Conservation (phyloP, 1,139 yeast species). For the Taphrina wiesneri region DNA sequence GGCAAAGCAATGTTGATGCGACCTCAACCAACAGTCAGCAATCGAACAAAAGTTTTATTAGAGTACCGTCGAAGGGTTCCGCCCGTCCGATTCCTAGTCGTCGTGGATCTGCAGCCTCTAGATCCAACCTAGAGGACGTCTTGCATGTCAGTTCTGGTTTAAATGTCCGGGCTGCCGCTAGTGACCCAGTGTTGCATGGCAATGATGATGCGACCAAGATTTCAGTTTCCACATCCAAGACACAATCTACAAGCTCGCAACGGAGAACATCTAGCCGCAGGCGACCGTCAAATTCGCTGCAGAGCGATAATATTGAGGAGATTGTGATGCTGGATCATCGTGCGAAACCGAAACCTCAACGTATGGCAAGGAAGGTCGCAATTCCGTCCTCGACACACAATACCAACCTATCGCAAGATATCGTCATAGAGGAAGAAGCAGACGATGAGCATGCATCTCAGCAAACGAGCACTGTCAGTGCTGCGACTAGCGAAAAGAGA, state of each 20-base stretch:
- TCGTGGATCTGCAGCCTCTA: not conserved
- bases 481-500: too few species aligned
- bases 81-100: not conserved
- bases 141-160: not conserved
- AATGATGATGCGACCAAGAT: too few species aligned
- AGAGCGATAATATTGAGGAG: not conserved
- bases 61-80: not conserved
- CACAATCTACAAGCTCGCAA: not conserved
- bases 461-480: not conserved
- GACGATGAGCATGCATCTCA: not conserved
- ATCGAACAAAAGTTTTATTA: not conserved
- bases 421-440: not conserved
- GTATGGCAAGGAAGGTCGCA: not conserved
- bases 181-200: too few species aligned
- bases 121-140: not conserved
- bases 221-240: not conserved
- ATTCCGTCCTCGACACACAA: not conserved
- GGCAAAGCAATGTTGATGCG: not conserved
- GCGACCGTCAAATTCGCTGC: not conserved
- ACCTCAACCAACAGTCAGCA: not conserved
- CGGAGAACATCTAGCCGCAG: conserved; percentile 8
- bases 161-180: not conserved
- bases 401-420: not conserved
- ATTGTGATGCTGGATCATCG: conserved; percentile 10
- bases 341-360: not conserved